Evolutionary conservation across 768 basidiomycete genomes (phyloP).

Genomic region (Kwoniella pini): DNA sequence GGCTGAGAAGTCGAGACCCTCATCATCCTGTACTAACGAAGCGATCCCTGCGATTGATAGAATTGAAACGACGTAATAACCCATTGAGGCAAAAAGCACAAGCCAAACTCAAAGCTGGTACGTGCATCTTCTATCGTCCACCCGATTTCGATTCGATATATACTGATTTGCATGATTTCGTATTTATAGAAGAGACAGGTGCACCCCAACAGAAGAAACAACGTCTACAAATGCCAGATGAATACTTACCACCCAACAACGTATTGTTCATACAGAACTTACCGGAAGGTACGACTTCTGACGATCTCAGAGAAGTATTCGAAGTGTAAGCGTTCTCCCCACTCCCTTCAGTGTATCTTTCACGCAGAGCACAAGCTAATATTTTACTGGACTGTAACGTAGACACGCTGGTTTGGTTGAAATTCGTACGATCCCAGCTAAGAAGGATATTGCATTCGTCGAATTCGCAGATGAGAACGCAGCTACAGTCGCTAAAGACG

Average conservation of each 20-base stretch:
- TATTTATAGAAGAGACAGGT: constrained; percentile 24
- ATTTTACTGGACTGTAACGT: neutral
- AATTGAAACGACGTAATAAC: constrained; percentile 79
- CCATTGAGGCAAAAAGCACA: constrained; percentile 83
- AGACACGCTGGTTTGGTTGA: constrained; percentile 95
- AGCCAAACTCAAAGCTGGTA: constrained; percentile 80
- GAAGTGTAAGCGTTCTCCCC: constrained; percentile 73
- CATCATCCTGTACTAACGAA: no score
- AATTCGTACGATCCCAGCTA: constrained; percentile 96
- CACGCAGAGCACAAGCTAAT: no score
- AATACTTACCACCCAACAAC: constrained; percentile 98
- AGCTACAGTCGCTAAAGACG: constrained; percentile 88
- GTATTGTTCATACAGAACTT: constrained; percentile 98
- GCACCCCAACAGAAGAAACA: constrained; percentile 41
- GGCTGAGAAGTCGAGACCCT: no score
- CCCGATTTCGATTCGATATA: neutral
- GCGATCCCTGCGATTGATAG: constrained; percentile 58
- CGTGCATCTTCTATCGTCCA: constrained; percentile 5
- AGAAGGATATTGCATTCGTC: constrained; percentile 97
- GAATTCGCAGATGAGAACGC: constrained; percentile 92
- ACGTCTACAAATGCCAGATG: constrained; percentile 97
- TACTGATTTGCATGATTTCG: neutral
- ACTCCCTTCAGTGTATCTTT: no score
- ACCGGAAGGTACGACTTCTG: constrained; percentile 88
- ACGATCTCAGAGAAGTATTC: constrained; percentile 85